Percentiles rank a stretch among this genome's conserved stretches.
Evolutionary conservation across 345 rosid genomes (phyloP).

Genomic region (Hibiscus trionum): DNA sequence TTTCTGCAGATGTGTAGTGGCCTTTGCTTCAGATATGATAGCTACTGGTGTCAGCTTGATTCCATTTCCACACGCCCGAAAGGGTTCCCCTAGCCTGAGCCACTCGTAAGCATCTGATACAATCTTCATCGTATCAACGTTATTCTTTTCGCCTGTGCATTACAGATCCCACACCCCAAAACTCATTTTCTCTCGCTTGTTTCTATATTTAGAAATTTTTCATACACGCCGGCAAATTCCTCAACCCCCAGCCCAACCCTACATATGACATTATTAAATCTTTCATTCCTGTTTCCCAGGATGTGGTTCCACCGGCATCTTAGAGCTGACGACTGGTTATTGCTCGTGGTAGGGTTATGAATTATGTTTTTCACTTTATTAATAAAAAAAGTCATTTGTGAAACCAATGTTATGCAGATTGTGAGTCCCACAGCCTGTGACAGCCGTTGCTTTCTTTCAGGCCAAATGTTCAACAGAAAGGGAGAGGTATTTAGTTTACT

Average conservation of each 20-base stretch:
- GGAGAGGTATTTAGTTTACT: neutral
- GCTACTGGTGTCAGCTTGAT: constrained; percentile 67
- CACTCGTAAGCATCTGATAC: constrained; percentile 57
- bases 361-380: neutral
- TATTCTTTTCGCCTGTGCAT: neutral
- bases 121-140: constrained; percentile 2
- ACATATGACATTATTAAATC: neutral
- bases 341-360: constrained; percentile 57
- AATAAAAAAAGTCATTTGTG: neutral
- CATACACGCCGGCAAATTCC: no score
- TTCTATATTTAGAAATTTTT: no score
- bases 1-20: constrained; percentile 77
- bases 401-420: constrained; percentile 31
- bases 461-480: constrained; percentile 39
- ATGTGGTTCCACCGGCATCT: constrained; percentile 89
- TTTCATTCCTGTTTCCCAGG: constrained; percentile 28
- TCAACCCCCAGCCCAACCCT: neutral
- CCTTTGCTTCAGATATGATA: constrained; percentile 83
- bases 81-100: constrained; percentile 76
- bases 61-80: constrained; percentile 55
- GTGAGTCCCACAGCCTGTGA: constrained; percentile 50
- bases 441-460: constrained; percentile 69
- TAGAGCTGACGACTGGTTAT: constrained; percentile 91
- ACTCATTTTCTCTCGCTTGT: neutral
- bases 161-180: neutral